phyloP scores from a whole-genome alignment of 2,329 filamentous ascomycete genomes.

The Pezicula rhizophila region DNA sequence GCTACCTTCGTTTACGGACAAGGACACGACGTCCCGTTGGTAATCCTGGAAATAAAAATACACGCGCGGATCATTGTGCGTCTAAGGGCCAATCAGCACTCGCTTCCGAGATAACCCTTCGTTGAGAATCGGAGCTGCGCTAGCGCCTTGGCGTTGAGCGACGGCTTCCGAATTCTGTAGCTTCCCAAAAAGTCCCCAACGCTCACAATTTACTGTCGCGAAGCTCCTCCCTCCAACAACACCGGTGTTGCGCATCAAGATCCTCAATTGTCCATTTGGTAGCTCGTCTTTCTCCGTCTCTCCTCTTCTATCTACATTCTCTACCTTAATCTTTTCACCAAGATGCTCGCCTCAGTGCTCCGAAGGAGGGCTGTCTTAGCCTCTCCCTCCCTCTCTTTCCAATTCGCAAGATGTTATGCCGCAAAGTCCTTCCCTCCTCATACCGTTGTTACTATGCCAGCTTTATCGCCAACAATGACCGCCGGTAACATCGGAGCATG shows the following conservation, averaged over 20 bases:
- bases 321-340: slow-evolving; percentile 29
- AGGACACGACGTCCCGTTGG: no score
- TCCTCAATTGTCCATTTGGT: slow-evolving; percentile 20
- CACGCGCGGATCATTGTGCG: no score
- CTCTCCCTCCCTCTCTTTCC: slow-evolving; percentile 43
- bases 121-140: no score
- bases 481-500: slow-evolving; percentile 92
- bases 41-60: no score
- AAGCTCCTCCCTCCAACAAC: slow-evolving; percentile 7
- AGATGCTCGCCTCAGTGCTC: slow-evolving; percentile 55
- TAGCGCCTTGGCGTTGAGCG: no score
- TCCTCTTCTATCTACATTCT: slow-evolving; percentile 11
- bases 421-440: slow-evolving; percentile 84
- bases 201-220: slow-evolving; percentile 9
- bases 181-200: slow-evolving; percentile 16
- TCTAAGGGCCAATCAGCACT: no score
- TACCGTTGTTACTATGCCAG: slow-evolving; percentile 95
- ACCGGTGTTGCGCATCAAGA: slow-evolving; percentile 16
- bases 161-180: slow-evolving; percentile 1
- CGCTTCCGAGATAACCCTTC: no score
- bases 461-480: slow-evolving; percentile 96
- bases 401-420: slow-evolving; percentile 51
- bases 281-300: slow-evolving; percentile 10
- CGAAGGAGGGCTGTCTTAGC: slow-evolving; percentile 54
- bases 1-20: no score